Evolutionary conservation across 164 flowering plant genomes (phyloP).

Genomic region (Akebia trifoliata): DNA sequence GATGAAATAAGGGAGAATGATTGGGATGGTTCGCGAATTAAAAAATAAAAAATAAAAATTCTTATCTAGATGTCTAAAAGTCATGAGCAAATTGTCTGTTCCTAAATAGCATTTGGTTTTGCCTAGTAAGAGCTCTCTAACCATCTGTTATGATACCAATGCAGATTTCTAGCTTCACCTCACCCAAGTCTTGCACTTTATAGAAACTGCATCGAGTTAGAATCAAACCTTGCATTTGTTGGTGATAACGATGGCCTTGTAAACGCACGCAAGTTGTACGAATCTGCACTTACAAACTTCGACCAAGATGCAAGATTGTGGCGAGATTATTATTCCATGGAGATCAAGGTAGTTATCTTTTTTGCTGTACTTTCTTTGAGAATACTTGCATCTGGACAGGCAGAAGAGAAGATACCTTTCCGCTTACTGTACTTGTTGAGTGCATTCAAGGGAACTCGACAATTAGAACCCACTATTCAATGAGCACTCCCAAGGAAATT

Average conservation of each 20-base stretch:
- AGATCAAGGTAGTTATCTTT: constrained; percentile 49
- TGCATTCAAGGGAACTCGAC: too few species aligned
- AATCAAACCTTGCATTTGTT: constrained; percentile 53
- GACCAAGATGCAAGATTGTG: constrained; percentile 60
- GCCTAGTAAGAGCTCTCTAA: background rate
- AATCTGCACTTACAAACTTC: constrained; percentile 66
- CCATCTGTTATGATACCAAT: constrained; percentile 4
- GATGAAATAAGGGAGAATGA: too few species aligned
- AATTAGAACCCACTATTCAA: too few species aligned
- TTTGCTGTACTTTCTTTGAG: too few species aligned
- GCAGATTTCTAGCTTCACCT: constrained; percentile 73
- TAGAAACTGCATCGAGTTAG: constrained; percentile 72
- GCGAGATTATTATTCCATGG: constrained; percentile 67
- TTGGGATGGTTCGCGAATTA: too few species aligned
- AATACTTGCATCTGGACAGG: background rate
- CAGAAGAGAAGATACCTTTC: too few species aligned
- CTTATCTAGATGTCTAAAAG: background rate
- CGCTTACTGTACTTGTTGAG: too few species aligned
- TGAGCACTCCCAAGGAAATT: too few species aligned
- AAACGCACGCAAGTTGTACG: constrained; percentile 68
- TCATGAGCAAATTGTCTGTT: background rate
- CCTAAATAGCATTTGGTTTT: background rate
- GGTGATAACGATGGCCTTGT: constrained; percentile 54
- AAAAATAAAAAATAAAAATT: too few species aligned
- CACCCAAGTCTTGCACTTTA: constrained; percentile 65